These are phyloP conservation scores for Phytophthora palmivora DNA, from an alignment of 352 stramenopile species.

Conservation along the genomic window DNA sequence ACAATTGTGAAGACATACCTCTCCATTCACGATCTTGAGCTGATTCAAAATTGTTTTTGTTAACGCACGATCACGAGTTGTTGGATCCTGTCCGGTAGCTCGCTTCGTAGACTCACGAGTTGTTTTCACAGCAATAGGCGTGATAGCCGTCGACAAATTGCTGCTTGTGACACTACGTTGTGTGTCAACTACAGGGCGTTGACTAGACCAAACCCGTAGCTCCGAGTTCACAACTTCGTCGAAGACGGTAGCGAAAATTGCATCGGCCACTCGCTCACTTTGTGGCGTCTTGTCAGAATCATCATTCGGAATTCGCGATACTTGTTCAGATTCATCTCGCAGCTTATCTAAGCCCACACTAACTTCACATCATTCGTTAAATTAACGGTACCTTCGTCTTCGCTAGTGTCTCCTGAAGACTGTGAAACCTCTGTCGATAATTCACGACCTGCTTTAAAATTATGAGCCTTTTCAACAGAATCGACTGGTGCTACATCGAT, in stretches of 20 bases:
- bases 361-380: not conserved
- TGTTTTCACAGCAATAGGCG: not conserved
- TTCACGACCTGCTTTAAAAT: not conserved
- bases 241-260: conserved; percentile 20
- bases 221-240: conserved; percentile 25
- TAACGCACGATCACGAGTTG: conserved; percentile 3
- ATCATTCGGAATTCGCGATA: not conserved
- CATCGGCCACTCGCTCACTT: conserved; percentile 23
- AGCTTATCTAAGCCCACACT: not conserved
- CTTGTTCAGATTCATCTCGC: not conserved
- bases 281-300: conserved; percentile 1
- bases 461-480: not conserved
- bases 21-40: conserved; percentile 25
- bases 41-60: conserved; percentile 13
- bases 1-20: conserved; percentile 12
- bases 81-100: not conserved
- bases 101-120: not conserved
- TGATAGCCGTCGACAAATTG: not conserved
- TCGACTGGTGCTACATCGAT: not conserved
- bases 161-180: not conserved
- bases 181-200: not conserved
- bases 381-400: not conserved
- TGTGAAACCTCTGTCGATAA: not conserved
- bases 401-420: not conserved
- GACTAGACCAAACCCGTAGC: conserved; percentile 25